A percentile compares a stretch with the other conserved stretches of the same genome.
Conservation (phyloP, 768 basidiomycete genomes). For the Tubosaeta brunneosetosa region DNA sequence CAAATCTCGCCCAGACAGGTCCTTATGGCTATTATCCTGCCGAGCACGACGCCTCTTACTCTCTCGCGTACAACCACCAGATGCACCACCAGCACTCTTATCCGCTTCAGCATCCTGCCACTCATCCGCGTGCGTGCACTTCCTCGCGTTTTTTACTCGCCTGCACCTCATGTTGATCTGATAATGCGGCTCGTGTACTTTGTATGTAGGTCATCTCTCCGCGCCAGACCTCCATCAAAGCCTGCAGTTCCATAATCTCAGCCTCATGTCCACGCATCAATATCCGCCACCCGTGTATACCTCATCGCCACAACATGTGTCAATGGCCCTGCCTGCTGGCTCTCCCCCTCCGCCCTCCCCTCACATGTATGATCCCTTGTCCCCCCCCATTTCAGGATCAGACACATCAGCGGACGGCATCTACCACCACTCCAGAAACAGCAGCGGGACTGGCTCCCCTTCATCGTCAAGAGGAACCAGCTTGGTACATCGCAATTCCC, state of each 20-base stretch:
- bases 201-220: slow-evolving; percentile 56
- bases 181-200: slow-evolving; percentile 49
- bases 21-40: slow-evolving; percentile 49
- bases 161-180: slow-evolving; percentile 61
- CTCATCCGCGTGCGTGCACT: slow-evolving; percentile 70
- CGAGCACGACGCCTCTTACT: slow-evolving; percentile 54
- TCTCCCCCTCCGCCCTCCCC: slow-evolving; percentile 74
- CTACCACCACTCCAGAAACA: slow-evolving; percentile 73
- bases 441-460: slow-evolving; percentile 68
- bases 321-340: slow-evolving; percentile 55
- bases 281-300: slow-evolving; percentile 59
- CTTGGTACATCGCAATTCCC: slow-evolving; percentile 65
- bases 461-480: slow-evolving; percentile 71
- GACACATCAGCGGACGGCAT: slow-evolving; percentile 82
- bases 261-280: slow-evolving; percentile 66
- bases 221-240: slow-evolving; percentile 66
- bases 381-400: slow-evolving; percentile 84
- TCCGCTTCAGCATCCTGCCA: slow-evolving; percentile 52
- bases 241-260: slow-evolving; percentile 55
- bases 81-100: slow-evolving; percentile 43
- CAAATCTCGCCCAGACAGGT: slow-evolving; percentile 36
- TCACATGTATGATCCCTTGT: slow-evolving; percentile 79
- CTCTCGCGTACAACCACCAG: slow-evolving; percentile 49
- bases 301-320: slow-evolving; percentile 62
- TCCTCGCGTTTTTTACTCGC: slow-evolving; percentile 37